These are phyloP conservation scores for Nannizzia gypsea DNA, from an alignment of 2,329 filamentous ascomycete species.

Conservation along the genomic window DNA sequence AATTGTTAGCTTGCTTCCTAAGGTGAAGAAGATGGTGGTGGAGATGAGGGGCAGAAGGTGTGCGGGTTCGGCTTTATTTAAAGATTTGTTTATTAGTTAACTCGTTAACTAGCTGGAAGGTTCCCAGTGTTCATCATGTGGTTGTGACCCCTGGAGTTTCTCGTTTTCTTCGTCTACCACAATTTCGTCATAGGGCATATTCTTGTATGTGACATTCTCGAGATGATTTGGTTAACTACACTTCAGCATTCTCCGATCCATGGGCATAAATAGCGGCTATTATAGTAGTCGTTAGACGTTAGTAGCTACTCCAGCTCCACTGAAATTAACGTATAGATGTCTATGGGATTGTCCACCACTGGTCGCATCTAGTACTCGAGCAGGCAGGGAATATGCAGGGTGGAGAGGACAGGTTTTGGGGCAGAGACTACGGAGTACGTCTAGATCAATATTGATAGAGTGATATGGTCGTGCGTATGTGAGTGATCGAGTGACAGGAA, in stretches of 20 bases:
- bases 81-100: neutral
- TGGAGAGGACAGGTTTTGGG: neutral
- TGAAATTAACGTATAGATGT: too few relatives aligned
- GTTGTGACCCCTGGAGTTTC: neutral
- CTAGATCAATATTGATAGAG: neutral
- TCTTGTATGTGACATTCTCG: too few relatives aligned
- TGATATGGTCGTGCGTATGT: neutral
- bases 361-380: too few relatives aligned
- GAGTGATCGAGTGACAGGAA: neutral
- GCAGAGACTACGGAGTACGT: neutral
- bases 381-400: neutral
- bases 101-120: too few relatives aligned
- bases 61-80: neutral
- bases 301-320: too few relatives aligned
- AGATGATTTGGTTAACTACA: too few relatives aligned
- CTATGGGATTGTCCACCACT: too few relatives aligned
- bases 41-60: constrained; percentile 1
- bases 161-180: neutral
- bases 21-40: neutral
- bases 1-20: neutral
- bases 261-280: too few relatives aligned
- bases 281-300: too few relatives aligned
- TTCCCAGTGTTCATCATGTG: neutral
- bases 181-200: too few relatives aligned
- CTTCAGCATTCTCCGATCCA: too few relatives aligned